Percentiles rank a stretch among this genome's conserved stretches.
Evolutionary conservation across 352 stramenopile genomes (phyloP).

Genomic region (Saprolegnia parasitica): DNA sequence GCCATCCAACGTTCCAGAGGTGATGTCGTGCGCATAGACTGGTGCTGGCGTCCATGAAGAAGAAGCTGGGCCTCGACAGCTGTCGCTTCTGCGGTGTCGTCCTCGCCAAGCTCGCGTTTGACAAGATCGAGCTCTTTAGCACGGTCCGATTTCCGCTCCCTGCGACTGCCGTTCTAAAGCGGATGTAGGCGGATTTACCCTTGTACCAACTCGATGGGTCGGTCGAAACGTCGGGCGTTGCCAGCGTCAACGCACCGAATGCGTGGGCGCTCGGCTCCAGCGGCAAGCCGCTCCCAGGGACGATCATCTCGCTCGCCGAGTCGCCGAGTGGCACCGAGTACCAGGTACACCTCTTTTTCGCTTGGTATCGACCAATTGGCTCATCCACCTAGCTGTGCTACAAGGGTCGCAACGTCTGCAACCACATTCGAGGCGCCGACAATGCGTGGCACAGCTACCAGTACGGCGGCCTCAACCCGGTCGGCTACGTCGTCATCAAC

Average conservation of each 20-base stretch:
- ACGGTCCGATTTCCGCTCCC: constrained; percentile 49
- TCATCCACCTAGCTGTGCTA: background rate
- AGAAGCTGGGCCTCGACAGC: constrained; percentile 68
- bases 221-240: constrained; percentile 62
- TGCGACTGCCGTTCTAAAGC: background rate
- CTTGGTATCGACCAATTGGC: background rate
- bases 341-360: background rate
- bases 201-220: constrained; percentile 76
- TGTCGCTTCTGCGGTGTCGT: constrained; percentile 71
- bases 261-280: constrained; percentile 68
- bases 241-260: constrained; percentile 64
- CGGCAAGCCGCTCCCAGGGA: constrained; percentile 52
- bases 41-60: constrained; percentile 75
- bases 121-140: constrained; percentile 76
- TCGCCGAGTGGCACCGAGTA: constrained; percentile 28
- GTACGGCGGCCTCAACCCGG: constrained; percentile 58
- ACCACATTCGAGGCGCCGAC: background rate
- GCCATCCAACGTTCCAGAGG: background rate
- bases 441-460: constrained; percentile 41
- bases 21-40: constrained; percentile 30
- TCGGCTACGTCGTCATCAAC: constrained; percentile 67
- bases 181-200: constrained; percentile 34
- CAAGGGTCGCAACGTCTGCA: constrained; percentile 3
- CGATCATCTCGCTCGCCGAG: constrained; percentile 58
- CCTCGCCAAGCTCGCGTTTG: constrained; percentile 68